phyloP scores from a whole-genome alignment of 805 yeast genomes.

The Saccharomycopsis amapae region DNA sequence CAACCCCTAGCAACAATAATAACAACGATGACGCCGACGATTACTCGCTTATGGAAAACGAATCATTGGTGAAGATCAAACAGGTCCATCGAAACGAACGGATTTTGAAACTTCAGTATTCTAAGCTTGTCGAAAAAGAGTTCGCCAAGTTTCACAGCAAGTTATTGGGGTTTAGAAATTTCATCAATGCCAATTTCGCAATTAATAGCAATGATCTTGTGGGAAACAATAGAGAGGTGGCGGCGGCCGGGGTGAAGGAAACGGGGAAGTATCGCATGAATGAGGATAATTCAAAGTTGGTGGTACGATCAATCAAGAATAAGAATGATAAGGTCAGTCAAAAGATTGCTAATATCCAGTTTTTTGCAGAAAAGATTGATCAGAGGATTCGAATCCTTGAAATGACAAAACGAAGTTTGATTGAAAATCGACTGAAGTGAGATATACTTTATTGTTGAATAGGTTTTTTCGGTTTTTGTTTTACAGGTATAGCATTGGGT shows the following conservation, averaged over 20 bases:
- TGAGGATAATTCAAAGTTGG: not conserved
- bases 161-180: slow-evolving; percentile 3
- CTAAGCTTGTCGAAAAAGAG: slow-evolving; percentile 1
- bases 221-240: not conserved
- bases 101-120: slow-evolving; percentile 10
- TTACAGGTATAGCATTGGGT: no score
- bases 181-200: slow-evolving; percentile 10
- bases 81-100: slow-evolving; percentile 18
- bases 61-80: slow-evolving; percentile 9
- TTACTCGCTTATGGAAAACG: not conserved
- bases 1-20: not conserved
- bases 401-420: slow-evolving; percentile 8
- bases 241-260: not conserved
- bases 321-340: slow-evolving; percentile 6
- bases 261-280: not conserved
- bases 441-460: no score
- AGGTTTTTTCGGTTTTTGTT: no score
- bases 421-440: not conserved
- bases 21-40: not conserved
- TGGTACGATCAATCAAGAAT: slow-evolving; percentile 1
- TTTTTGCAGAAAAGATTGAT: slow-evolving; percentile 19
- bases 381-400: slow-evolving; percentile 20
- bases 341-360: slow-evolving; percentile 16
- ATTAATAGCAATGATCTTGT: not conserved
- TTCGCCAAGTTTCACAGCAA: slow-evolving; percentile 10